phyloP scores from a whole-genome alignment of 1,139 yeast species.

The Diutina sp. region DNA sequence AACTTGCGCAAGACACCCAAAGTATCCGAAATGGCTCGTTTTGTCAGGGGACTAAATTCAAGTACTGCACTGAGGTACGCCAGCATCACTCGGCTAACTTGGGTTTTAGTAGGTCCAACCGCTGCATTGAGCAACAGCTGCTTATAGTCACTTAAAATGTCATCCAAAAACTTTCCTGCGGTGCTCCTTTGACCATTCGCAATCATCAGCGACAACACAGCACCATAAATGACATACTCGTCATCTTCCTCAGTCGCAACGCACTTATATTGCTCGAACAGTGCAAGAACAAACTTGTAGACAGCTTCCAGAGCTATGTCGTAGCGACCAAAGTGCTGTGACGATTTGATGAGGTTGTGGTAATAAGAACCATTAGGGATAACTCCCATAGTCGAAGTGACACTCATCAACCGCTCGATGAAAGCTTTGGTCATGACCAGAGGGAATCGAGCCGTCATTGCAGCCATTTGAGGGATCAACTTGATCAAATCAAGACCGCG shows the following conservation, averaged over 20 bases:
- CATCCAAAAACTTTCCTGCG: constrained; percentile 46
- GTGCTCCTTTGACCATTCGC: constrained; percentile 32
- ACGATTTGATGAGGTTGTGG: constrained; percentile 13
- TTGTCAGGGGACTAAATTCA: constrained; percentile 7
- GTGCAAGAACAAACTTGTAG: constrained; percentile 16
- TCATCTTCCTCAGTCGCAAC: not conserved
- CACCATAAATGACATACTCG: constrained; percentile 37
- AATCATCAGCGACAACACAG: constrained; percentile 38
- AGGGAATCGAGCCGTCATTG: constrained; percentile 16
- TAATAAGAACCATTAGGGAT: constrained; percentile 4
- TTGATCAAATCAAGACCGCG: constrained; percentile 15
- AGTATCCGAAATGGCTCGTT: not conserved
- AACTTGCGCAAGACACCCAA: constrained; percentile 12
- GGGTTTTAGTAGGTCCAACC: constrained; percentile 5
- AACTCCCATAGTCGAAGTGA: not conserved
- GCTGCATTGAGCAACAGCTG: constrained; percentile 6
- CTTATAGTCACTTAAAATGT: constrained; percentile 21
- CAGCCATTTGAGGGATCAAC: constrained; percentile 17
- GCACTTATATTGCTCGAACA: constrained; percentile 14
- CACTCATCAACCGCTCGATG: constrained; percentile 9
- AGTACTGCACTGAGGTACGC: constrained; percentile 18
- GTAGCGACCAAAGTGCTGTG: constrained; percentile 12
- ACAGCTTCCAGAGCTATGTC: constrained; percentile 9
- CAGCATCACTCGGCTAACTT: constrained; percentile 20
- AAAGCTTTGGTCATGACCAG: constrained; percentile 14